A percentile compares a stretch with the other conserved stretches of the same genome.
These are phyloP conservation scores for Acanthamoeba healyi DNA, from an alignment of 208 protist species.

Conservation along the genomic window DNA sequence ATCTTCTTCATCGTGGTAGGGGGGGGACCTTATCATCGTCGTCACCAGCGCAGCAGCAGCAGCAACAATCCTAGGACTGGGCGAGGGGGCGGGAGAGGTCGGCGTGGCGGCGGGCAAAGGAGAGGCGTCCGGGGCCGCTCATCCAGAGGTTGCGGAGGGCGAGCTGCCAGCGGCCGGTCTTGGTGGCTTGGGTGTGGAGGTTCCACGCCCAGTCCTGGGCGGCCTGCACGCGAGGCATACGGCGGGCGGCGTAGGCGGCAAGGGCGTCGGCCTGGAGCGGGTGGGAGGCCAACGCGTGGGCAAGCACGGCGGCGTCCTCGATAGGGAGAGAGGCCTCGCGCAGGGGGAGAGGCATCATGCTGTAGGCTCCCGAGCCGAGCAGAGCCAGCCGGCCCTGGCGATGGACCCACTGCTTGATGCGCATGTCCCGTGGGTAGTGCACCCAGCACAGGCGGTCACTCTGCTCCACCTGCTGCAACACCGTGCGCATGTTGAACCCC, in stretches of 20 bases:
- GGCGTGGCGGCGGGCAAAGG: not conserved
- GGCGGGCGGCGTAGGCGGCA: not conserved
- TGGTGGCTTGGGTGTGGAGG: not conserved
- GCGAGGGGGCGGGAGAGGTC: not conserved
- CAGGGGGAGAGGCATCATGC: not conserved
- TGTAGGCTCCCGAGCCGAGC: constrained; percentile 13
- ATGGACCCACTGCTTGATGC: constrained; percentile 52
- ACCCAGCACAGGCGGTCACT: constrained; percentile 13
- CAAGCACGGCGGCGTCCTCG: constrained; percentile 30
- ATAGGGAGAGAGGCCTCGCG: constrained; percentile 15
- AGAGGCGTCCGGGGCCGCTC: not conserved
- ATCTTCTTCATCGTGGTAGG: too few species aligned
- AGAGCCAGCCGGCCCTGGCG: not conserved
- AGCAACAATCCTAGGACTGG: too few species aligned
- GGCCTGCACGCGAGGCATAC: constrained; percentile 9
- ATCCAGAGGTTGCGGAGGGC: constrained; percentile 44
- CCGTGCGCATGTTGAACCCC: constrained; percentile 47
- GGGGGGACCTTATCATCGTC: too few species aligned
- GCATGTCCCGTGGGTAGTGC: constrained; percentile 58
- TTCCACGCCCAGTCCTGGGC: constrained; percentile 36
- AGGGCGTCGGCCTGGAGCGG: not conserved
- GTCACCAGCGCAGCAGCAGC: too few species aligned
- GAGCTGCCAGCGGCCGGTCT: constrained; percentile 39
- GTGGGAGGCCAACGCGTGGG: constrained; percentile 23
- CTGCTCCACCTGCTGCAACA: constrained; percentile 53